Conservation (phyloP, 257 asterid genomes). For the Fraxinus anomala region DNA sequence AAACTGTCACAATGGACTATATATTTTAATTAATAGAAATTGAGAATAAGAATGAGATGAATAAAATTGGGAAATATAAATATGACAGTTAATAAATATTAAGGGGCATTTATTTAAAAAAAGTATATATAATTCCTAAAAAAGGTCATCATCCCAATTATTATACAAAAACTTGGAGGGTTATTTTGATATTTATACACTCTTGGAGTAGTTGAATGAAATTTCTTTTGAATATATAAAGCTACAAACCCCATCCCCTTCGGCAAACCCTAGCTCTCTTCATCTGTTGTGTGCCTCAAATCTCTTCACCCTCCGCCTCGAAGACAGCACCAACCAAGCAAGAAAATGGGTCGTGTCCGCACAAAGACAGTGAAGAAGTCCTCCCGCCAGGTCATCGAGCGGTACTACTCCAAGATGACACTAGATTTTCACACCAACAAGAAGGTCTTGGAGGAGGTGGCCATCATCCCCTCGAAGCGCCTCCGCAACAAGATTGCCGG, state of each 20-base stretch:
- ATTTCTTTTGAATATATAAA: conserved; percentile 7
- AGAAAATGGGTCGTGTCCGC: conserved; percentile 49
- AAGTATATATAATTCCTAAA: too few relatives aligned
- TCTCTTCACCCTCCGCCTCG: conserved; percentile 27
- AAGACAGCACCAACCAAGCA: conserved; percentile 15
- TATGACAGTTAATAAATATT: too few relatives aligned
- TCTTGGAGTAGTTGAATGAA: conserved; percentile 9
- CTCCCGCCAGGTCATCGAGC: conserved; percentile 48
- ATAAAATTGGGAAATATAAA: too few relatives aligned
- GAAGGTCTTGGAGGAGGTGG: conserved; percentile 54
- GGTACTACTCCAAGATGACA: conserved; percentile 49
- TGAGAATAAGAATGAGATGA: too few relatives aligned
- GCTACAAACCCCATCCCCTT: background rate
- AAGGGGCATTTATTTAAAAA: too few relatives aligned
- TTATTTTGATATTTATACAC: conserved; percentile 10
- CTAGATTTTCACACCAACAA: conserved; percentile 58
- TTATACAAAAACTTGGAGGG: conserved; percentile 1
- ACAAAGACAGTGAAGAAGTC: conserved; percentile 55
- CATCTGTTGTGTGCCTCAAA: background rate
- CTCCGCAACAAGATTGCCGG: conserved; percentile 67
- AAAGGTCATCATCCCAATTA: too few relatives aligned
- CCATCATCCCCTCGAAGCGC: conserved; percentile 54
- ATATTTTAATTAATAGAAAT: too few relatives aligned
- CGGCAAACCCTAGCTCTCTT: conserved; percentile 33
- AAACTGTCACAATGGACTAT: too few relatives aligned